phyloP scores from a whole-genome alignment of 495 filamentous ascomycete genomes.

The Penicillium roqueforti region DNA sequence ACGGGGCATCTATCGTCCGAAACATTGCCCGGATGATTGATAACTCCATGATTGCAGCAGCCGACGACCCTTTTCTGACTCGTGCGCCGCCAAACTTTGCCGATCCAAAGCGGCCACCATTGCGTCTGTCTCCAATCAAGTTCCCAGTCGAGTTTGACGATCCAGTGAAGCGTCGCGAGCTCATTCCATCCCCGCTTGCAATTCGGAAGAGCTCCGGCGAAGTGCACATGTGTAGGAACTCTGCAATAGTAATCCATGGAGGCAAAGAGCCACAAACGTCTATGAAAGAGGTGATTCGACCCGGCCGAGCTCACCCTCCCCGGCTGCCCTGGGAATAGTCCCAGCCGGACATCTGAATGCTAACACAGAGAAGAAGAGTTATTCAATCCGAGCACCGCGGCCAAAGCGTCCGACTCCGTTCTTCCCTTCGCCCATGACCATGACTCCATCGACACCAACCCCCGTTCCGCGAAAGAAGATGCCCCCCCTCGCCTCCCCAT shows the following conservation, averaged over 20 bases:
- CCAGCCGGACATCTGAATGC: background rate
- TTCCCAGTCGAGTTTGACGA: slow-evolving; percentile 1
- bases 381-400: background rate
- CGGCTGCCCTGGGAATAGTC: background rate
- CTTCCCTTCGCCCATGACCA: background rate
- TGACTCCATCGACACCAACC: background rate
- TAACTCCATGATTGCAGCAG: background rate
- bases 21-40: slow-evolving; percentile 9
- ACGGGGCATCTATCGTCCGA: slow-evolving; percentile 5
- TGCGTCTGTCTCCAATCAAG: background rate
- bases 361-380: background rate
- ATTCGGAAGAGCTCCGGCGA: slow-evolving; percentile 5
- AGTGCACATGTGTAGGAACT: background rate
- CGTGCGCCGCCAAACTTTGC: background rate
- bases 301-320: background rate
- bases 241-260: background rate
- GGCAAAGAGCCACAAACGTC: background rate
- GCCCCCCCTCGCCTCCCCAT: background rate
- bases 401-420: background rate
- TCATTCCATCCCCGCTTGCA: slow-evolving; percentile 1
- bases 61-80: background rate
- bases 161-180: background rate
- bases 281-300: background rate
- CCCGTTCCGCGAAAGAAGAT: background rate
- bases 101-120: background rate